Evolutionary conservation across 306 rosid species (phyloP), one percentile per base, ranked within the genome.

Genomic region (Acacia crassicarpa): DNA sequence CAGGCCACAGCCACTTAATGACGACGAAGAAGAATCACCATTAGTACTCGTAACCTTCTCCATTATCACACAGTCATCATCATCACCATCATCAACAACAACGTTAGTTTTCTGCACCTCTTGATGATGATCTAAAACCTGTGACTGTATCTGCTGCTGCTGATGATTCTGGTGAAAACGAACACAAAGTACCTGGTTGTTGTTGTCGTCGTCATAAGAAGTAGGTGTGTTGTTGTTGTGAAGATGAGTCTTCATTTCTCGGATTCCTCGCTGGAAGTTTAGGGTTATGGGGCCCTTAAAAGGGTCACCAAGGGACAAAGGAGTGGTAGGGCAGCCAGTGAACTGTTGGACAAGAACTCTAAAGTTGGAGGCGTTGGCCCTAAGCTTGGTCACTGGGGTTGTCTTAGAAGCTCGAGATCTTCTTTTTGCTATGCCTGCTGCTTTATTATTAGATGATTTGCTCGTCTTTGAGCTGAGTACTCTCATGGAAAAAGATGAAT

Each of bases 261-360:
- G 80, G 43, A 27, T 82, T 41, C 87, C 92, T 80, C 82, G 77
- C 75, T 89, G 90, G 73, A 93, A 93, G 70, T 86, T 89, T 70
- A 93, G 82, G 89, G 90, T 91, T 78, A 91, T 85, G 40, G 97
- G 95, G 4, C 97, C 97, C 76, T 77, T 91, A 59, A 84, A 5
- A 13, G 38, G 89, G 82, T 62, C 84, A 2, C 89, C 90, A 48
- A 73, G 9, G 12, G 91, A 81, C 75, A 67, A 23, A 82, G 84
- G 13, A 22, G 87, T 79, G 70, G 54, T 74, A 35, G 92, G 90
- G 74, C 96, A 90, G 8, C 98, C 98, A 0, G 98, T 94, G 82
- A 94, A 92, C 51, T 94, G 97, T 22, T 94, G 98, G 23, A 94
- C 98, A 22, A 94, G 70, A n/a, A 90, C 91, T 79, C 94, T 87